Evolutionary conservation across 768 basidiomycete genomes (phyloP).

Genomic region (Collybiopsis luxurians): DNA sequence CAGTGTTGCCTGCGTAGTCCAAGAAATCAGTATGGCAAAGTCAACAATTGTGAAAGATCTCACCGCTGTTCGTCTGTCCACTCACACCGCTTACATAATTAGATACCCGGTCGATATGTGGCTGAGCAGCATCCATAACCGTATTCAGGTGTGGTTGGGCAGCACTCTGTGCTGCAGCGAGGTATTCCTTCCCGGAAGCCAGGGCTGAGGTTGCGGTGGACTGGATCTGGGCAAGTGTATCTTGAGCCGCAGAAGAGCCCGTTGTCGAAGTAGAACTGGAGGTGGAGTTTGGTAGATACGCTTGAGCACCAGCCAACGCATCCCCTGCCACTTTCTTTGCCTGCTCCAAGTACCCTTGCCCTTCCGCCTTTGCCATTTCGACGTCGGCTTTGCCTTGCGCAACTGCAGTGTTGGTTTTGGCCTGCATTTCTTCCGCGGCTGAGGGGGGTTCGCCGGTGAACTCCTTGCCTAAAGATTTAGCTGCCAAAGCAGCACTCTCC

Average conservation of each 20-base stretch:
- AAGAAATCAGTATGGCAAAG: conserved; percentile 10
- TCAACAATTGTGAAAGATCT: not conserved
- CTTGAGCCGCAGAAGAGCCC: conserved; percentile 10
- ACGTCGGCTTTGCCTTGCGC: conserved; percentile 54
- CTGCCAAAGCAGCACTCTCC: conserved; percentile 1
- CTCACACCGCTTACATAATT: conserved; percentile 4
- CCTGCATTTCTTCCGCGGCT: conserved; percentile 33
- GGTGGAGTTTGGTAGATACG: conserved; percentile 9
- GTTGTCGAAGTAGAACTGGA: conserved; percentile 13
- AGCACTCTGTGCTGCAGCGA: conserved; percentile 27
- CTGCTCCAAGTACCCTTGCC: conserved; percentile 51
- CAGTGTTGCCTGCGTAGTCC: conserved; percentile 13
- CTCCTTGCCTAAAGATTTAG: conserved; percentile 11
- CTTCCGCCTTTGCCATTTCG: conserved; percentile 40
- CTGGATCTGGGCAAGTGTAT: conserved; percentile 29
- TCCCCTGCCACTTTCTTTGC: conserved; percentile 46
- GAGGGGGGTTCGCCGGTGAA: conserved; percentile 32
- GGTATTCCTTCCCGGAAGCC: conserved; percentile 27
- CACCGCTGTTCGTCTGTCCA: not conserved
- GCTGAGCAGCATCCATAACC: conserved; percentile 23
- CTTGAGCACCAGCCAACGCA: conserved; percentile 46
- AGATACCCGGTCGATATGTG: conserved; percentile 19
- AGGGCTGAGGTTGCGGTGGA: conserved; percentile 27
- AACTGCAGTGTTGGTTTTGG: conserved; percentile 51
- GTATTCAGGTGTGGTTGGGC: conserved; percentile 30